phyloP scores from a whole-genome alignment of 2,329 filamentous ascomycete genomes.

The Cadophora luteo-olivacea region DNA sequence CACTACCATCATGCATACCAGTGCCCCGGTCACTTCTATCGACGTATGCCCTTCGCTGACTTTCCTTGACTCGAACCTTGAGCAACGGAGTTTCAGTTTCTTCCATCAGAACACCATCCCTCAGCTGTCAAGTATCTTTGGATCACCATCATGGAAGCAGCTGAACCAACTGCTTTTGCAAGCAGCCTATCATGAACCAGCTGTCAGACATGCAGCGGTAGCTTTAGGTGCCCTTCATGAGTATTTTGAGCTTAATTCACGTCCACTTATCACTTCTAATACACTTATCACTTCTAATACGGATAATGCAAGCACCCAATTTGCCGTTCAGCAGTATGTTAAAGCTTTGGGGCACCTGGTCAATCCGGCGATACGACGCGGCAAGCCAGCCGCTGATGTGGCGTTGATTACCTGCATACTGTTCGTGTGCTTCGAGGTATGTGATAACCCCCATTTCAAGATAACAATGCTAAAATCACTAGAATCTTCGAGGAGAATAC shows the following conservation, averaged over 20 bases:
- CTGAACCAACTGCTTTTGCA: conserved; percentile 32
- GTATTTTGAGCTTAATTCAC: conserved; percentile 14
- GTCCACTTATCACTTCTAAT: too few species aligned
- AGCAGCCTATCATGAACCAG: conserved; percentile 29
- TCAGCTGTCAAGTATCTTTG: conserved; percentile 29
- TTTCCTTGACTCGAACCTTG: not conserved
- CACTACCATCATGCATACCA: not conserved
- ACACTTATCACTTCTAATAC: not conserved
- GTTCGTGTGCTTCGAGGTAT: conserved; percentile 31
- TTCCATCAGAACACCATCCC: conserved; percentile 31
- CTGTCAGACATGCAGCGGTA: conserved; percentile 32
- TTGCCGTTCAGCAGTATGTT: conserved; percentile 29
- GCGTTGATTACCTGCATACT: conserved; percentile 31
- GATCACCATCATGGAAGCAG: conserved; percentile 28
- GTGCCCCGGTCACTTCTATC: too few species aligned
- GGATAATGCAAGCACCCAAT: not conserved
- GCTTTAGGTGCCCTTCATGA: conserved; percentile 32
- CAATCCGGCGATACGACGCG: conserved; percentile 19
- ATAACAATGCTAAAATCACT: not conserved
- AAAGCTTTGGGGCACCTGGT: conserved; percentile 28
- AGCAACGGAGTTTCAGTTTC: conserved; percentile 30
- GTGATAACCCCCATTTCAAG: not conserved
- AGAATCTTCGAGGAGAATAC: conserved; percentile 26
- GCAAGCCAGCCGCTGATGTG: conserved; percentile 22
- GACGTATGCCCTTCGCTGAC: not conserved